phyloP scores from a whole-genome alignment of 108 stramenopile species.

The Nitzschia putrida region DNA sequence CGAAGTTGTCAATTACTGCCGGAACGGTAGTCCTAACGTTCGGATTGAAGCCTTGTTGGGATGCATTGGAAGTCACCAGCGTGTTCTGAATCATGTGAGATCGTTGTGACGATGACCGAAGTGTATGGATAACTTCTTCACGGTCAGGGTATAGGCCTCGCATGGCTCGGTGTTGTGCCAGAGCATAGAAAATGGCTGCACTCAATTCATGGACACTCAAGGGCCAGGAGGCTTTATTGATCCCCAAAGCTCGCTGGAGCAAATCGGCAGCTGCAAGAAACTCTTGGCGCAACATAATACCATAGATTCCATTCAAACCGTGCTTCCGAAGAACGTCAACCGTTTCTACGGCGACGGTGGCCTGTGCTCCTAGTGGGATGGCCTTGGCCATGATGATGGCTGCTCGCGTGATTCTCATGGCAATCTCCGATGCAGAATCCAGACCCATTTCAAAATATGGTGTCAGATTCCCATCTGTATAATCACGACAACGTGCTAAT shows the following conservation, averaged over 20 bases:
- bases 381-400: constrained; percentile 73
- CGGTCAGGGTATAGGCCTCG: constrained; percentile 83
- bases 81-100: not conserved
- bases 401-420: constrained; percentile 63
- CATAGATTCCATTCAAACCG: constrained; percentile 91
- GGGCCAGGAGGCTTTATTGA: constrained; percentile 88
- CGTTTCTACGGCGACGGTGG: constrained; percentile 87
- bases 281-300: constrained; percentile 87
- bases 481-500: constrained; percentile 79
- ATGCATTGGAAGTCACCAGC: not conserved
- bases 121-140: constrained; percentile 78
- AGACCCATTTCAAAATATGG: constrained; percentile 86
- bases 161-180: constrained; percentile 90
- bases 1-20: constrained; percentile 24
- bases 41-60: not conserved
- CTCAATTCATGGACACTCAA: constrained; percentile 89
- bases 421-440: constrained; percentile 76
- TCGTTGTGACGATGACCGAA: constrained; percentile 21
- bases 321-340: constrained; percentile 90
- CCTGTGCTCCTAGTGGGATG: constrained; percentile 87
- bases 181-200: constrained; percentile 94
- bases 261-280: constrained; percentile 93
- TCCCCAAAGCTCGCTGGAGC: constrained; percentile 75
- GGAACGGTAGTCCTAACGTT: constrained; percentile 2
- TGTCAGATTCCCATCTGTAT: constrained; percentile 45